A percentile compares a stretch with the other conserved stretches of the same genome.
Conservation (phyloP, 2,329 filamentous ascomycete species). For the Colletotrichum phormii region DNA sequence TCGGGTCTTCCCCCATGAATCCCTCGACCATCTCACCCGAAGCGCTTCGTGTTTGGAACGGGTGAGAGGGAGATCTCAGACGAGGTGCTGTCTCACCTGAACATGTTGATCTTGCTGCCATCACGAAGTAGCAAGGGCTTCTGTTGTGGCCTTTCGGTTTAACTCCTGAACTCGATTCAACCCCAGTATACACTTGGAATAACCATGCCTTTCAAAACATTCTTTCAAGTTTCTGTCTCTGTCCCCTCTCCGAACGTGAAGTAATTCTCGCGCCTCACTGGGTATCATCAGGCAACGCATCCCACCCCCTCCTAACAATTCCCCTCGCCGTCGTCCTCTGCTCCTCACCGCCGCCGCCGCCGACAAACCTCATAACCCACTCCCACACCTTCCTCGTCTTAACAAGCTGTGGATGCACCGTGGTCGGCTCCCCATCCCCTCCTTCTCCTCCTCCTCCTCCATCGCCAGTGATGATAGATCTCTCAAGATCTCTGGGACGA, state of each 20-base stretch:
- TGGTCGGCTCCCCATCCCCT: background rate
- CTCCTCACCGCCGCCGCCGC: slow-evolving; percentile 44
- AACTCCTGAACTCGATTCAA: no score
- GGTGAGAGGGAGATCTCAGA: no score
- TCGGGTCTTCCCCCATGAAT: no score
- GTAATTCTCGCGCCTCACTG: slow-evolving; percentile 40
- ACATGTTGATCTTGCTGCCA: no score
- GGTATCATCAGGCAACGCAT: slow-evolving; percentile 54
- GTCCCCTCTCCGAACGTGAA: background rate
- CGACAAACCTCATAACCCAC: slow-evolving; percentile 81
- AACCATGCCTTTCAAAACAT: background rate
- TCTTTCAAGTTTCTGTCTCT: background rate
- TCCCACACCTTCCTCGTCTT: slow-evolving; percentile 77
- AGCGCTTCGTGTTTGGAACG: no score
- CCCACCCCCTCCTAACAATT: slow-evolving; percentile 45
- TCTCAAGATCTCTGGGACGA: slow-evolving; percentile 59
- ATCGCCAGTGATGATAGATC: slow-evolving; percentile 25
- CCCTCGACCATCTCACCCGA: no score
- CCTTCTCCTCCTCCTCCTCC: slow-evolving; percentile 24
- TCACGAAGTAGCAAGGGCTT: no score
- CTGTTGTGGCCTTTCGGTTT: no score
- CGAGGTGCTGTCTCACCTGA: no score
- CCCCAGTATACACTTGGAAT: background rate
- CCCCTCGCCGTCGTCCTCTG: slow-evolving; percentile 34
- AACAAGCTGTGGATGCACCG: slow-evolving; percentile 61